These are phyloP conservation scores for Calvatia gigantea DNA, from an alignment of 768 basidiomycete genomes.

Conservation along the genomic window DNA sequence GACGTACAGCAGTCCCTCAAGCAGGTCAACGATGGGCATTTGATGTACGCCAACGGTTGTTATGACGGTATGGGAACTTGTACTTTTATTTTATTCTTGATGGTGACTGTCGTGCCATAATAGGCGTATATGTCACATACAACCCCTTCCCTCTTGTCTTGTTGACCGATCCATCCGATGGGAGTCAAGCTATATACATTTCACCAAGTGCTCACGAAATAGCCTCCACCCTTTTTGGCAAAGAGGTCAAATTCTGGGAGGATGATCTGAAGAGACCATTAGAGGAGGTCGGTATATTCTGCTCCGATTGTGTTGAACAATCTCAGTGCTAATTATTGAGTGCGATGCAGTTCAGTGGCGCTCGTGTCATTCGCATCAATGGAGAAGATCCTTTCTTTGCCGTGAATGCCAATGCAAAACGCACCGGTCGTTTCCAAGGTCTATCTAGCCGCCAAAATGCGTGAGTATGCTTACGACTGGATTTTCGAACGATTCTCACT, in stretches of 20 bases:
- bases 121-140: constrained; percentile 44
- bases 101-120: neutral
- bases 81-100: neutral
- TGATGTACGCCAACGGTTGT: constrained; percentile 45
- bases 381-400: constrained; percentile 48
- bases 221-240: constrained; percentile 46
- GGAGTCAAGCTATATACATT: constrained; percentile 46
- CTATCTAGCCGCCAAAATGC: constrained; percentile 46
- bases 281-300: constrained; percentile 47
- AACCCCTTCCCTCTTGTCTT: constrained; percentile 47
- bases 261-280: constrained; percentile 38
- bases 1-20: constrained; percentile 53
- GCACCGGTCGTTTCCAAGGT: constrained; percentile 50
- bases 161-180: constrained; percentile 36
- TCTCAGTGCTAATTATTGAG: too few species aligned
- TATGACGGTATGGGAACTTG: constrained; percentile 30
- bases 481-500: too few species aligned
- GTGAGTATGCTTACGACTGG: constrained; percentile 31
- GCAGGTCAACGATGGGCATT: constrained; percentile 56
- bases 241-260: constrained; percentile 54
- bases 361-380: constrained; percentile 52
- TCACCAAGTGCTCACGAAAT: constrained; percentile 52
- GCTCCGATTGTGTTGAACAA: too few species aligned
- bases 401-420: constrained; percentile 51
- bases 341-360: constrained; percentile 48